Percentiles rank a stretch among this genome's conserved stretches.
Conservation (phyloP, 75 land plant species). For the Selaginella moellendorffii region DNA sequence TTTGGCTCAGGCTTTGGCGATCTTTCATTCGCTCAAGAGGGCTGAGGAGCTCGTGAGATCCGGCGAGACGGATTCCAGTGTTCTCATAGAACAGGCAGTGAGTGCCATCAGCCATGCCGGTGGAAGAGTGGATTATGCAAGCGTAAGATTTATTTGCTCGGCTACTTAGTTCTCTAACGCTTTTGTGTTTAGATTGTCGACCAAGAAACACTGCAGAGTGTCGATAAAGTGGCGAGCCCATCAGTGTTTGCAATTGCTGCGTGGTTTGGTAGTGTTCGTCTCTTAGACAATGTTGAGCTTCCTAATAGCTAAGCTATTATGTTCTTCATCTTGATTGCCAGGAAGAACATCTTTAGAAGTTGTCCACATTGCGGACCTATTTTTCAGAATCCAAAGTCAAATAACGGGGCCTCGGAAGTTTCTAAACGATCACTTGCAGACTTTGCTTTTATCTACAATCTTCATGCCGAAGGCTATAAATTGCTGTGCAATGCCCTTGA, state of each 20-base stretch:
- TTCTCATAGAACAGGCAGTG: neutral
- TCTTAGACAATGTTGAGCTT: neutral
- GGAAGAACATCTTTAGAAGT: too few relatives aligned
- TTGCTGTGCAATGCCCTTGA: too few relatives aligned
- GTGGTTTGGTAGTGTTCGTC: neutral
- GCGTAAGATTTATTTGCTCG: neutral
- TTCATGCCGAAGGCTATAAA: too few relatives aligned
- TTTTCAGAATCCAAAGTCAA: too few relatives aligned
- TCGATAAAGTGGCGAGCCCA: neutral
- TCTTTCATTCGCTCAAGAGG: constrained; percentile 39
- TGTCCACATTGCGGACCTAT: too few relatives aligned
- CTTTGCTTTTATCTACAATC: too few relatives aligned
- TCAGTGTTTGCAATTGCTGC: neutral
- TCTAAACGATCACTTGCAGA: too few relatives aligned
- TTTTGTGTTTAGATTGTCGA: neutral
- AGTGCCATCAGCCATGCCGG: neutral
- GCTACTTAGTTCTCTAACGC: neutral
- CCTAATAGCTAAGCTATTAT: too few relatives aligned
- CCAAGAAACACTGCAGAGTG: neutral
- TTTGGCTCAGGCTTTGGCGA: constrained; percentile 56
- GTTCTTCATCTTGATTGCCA: too few relatives aligned
- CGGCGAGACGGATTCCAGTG: constrained; percentile 35
- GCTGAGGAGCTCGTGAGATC: constrained; percentile 42
- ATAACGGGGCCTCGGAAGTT: too few relatives aligned
- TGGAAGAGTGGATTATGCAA: neutral